Base-by-base conservation (phyloP, 2,329 filamentous ascomycete genomes). In the Colletotrichum sp. region DNA sequence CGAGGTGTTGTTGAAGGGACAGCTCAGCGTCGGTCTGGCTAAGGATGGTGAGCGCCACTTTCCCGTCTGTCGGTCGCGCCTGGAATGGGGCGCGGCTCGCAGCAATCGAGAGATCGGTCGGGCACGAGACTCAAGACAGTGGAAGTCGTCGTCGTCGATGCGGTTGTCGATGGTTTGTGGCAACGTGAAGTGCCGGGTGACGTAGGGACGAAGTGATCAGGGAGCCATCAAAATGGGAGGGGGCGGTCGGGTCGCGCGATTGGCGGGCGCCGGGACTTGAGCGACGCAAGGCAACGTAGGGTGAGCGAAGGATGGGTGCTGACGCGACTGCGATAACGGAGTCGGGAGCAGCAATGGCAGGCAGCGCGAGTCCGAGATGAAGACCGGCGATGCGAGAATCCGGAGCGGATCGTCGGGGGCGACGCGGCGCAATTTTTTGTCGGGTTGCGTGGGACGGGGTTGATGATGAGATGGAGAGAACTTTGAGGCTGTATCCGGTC, bases 1-100 rank as follows among this genome's bases (percentile, higher is more conserved):
- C 89, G 79, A 92, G 87, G 79, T 92, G 90, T 82, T 92, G 90
- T 83, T 92, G 90, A 59, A 92, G 86, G 77, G 90, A 91, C 77
- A 92, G 87, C 82, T 91, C 89, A 80, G 88, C 86, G 74, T 90
- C 88, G 85, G 85, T 85, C 80, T 88, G 88, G 82, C 84, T 89
- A 84, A 90, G 85, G 80, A 90, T 85, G 74, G 89, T 90, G 83
- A 91, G 89, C 82, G 90, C 90, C 90, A 91, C 88, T 81, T 85
- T 88, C 82, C 72, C 68, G 36, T 69, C 34, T 21, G 59, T 75
- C 55, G 69, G 77, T 78, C 76, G 77, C 77, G 77, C 77, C 77
- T 67, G 75, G 44, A 59, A 77, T 72, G 64, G 73, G 69, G 75
- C 75, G 75, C 71, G 71, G 75, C 62, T 75, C 66, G 69, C 75